Conservation (phyloP, 805 yeast genomes). For the Cyberlindnera japonica region DNA sequence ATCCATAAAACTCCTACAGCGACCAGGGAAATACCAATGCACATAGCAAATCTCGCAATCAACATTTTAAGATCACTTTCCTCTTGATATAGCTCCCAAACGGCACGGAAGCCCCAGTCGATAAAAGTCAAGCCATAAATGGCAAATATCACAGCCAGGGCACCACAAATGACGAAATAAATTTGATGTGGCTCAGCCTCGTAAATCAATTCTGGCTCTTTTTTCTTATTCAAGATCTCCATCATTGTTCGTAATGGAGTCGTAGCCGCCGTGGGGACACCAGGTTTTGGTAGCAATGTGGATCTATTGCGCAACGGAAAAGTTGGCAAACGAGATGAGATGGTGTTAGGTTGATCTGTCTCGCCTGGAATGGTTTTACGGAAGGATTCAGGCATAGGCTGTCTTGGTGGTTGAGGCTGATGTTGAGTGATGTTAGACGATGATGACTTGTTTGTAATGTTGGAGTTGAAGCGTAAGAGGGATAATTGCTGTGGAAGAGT, state of each 20-base stretch:
- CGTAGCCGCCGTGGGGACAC: constrained; percentile 62
- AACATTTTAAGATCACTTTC: constrained; percentile 41
- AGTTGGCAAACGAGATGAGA: constrained; percentile 58
- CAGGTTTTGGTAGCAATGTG: constrained; percentile 68
- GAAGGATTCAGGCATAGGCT: constrained; percentile 20
- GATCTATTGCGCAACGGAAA: constrained; percentile 69
- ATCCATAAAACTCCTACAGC: constrained; percentile 29
- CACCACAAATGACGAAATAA: constrained; percentile 66
- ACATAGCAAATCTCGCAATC: constrained; percentile 35
- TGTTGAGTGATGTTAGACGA: neutral
- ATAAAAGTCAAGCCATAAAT: constrained; percentile 62
- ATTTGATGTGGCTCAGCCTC: constrained; percentile 81
- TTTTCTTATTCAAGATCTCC: constrained; percentile 48
- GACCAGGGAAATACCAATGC: constrained; percentile 39
- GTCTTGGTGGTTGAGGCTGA: constrained; percentile 1
- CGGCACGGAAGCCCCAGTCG: constrained; percentile 52
- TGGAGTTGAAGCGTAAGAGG: constrained; percentile 4
- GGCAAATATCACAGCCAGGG: constrained; percentile 63
- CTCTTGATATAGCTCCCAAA: constrained; percentile 48
- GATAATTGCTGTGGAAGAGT: neutral
- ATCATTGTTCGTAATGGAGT: constrained; percentile 54
- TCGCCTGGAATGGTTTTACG: constrained; percentile 27
- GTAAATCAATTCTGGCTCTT: constrained; percentile 68
- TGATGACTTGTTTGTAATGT: neutral
- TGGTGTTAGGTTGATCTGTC: constrained; percentile 35